These are phyloP conservation scores for Entomortierella parvispora DNA, from an alignment of 192 early-diverging fungal species.

Conservation along the genomic window DNA sequence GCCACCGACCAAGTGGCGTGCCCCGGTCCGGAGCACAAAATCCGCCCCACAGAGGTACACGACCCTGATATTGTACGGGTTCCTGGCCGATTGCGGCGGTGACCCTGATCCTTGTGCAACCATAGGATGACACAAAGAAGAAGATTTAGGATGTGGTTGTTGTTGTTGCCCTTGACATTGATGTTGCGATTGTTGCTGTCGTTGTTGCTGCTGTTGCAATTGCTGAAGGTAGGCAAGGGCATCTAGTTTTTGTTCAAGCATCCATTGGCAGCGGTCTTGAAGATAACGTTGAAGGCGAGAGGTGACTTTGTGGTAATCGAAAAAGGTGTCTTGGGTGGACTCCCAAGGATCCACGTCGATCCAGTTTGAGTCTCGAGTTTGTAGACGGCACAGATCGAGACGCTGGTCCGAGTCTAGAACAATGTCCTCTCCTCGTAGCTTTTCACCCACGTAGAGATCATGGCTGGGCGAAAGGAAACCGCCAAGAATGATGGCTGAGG, in stretches of 20 bases:
- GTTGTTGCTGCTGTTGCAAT: conserved; percentile 9
- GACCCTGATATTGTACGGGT: conserved; percentile 50
- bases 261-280: conserved; percentile 27
- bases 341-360: conserved; percentile 55
- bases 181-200: conserved; percentile 2
- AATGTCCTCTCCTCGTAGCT: conserved; percentile 35
- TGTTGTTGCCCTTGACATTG: not conserved
- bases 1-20: conserved; percentile 33
- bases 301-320: conserved; percentile 41
- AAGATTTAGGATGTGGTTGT: not conserved
- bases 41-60: conserved; percentile 55
- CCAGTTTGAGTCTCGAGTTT: conserved; percentile 47
- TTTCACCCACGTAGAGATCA: conserved; percentile 47
- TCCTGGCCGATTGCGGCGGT: conserved; percentile 19
- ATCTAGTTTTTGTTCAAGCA: conserved; percentile 25
- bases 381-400: conserved; percentile 41
- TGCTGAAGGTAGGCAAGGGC: conserved; percentile 15
- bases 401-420: conserved; percentile 34
- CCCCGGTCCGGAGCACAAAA: conserved; percentile 50
- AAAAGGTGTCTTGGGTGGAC: conserved; percentile 36
- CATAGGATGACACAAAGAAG: conserved; percentile 5
- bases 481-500: conserved; percentile 40
- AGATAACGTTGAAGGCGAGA: conserved; percentile 36
- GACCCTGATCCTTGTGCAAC: conserved; percentile 50
- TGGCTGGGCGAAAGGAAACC: conserved; percentile 54